Base-by-base conservation (phyloP, 139 green algal species). In the Ulvella scutata region DNA sequence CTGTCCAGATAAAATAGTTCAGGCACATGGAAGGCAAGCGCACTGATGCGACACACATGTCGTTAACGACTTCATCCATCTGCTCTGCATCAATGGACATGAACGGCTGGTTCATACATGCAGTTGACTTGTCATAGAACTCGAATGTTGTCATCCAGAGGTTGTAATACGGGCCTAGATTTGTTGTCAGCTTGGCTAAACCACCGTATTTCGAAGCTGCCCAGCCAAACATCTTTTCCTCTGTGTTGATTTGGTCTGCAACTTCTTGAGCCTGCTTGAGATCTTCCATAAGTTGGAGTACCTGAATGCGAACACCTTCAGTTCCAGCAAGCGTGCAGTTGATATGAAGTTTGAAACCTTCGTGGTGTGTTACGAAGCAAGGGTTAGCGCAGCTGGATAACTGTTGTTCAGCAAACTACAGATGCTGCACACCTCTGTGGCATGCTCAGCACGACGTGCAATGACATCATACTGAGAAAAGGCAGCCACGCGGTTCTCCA, bases 201-300 rank as follows among this genome's bases (percentile, higher is more conserved):
- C 82, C 79, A 29, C 73, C 76, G 44, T 88, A 90, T 82, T 90
- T 92, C 29, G 83, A 90, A n/a, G 67, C 38, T 0, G 81, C 79
- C 88, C 85, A 90, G 35, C 86, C 85, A 75, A 91, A 91, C 78
- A 91, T 83, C 77, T 86, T 87, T 77, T 92, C 88, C 76, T 91
- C 86, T 0, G 26, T 73, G 78, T 92, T 92, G 76, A 92, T 92
- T 34, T 83, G 81, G 38, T 91, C 88, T 10, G 81, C 82, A 72
- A 88, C 82, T 20, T 62, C 61, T 61, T 78, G 72, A 3, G 88
- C 88, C 29, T 76, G 77, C 72, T 86, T 84, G 51, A 92, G 78
- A 72, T 80, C 79, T 39, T 83, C 80, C 3, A 61, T 67, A 26
- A 88, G 79, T 29, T 87, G 82, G 2, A 62, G 33, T 9, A 88